These are phyloP conservation scores for Russula sp. DNA, from an alignment of 768 basidiomycete genomes.

Conservation along the genomic window DNA sequence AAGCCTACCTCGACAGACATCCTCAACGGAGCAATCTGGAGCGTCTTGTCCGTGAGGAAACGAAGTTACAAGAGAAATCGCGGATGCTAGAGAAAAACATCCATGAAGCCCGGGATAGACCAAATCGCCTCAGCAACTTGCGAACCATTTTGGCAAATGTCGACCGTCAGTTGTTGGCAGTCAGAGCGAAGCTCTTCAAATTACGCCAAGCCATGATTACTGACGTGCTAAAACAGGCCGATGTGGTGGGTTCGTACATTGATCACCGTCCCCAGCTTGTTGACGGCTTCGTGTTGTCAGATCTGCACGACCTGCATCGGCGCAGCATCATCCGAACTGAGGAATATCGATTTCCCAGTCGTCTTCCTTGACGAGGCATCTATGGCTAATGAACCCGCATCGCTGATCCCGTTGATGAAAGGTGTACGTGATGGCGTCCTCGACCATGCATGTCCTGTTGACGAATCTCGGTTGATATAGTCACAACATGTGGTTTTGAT, in stretches of 20 bases:
- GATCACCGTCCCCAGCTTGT: not conserved
- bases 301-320: conserved; percentile 88
- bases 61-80: conserved; percentile 25
- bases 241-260: conserved; percentile 54
- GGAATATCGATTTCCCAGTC: conserved; percentile 80
- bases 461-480: conserved; percentile 32
- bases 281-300: conserved; percentile 30
- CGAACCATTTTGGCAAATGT: conserved; percentile 23
- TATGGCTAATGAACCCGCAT: conserved; percentile 93
- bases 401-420: conserved; percentile 89
- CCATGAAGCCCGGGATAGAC: not conserved
- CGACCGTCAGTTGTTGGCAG: conserved; percentile 29
- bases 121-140: conserved; percentile 28
- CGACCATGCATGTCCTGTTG: conserved; percentile 17
- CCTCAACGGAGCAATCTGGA: conserved; percentile 42
- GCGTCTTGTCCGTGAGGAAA: conserved; percentile 35
- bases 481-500: conserved; percentile 80
- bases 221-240: conserved; percentile 55
- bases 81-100: conserved; percentile 12
- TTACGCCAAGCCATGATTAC: conserved; percentile 55
- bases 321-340: conserved; percentile 56
- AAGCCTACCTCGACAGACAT: conserved; percentile 56
- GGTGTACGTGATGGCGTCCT: conserved; percentile 52
- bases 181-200: conserved; percentile 42
- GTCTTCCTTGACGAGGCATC: conserved; percentile 94